These are phyloP conservation scores for Chlorella sorokiniana DNA, from an alignment of 139 green algal genomes.

Conservation along the genomic window DNA sequence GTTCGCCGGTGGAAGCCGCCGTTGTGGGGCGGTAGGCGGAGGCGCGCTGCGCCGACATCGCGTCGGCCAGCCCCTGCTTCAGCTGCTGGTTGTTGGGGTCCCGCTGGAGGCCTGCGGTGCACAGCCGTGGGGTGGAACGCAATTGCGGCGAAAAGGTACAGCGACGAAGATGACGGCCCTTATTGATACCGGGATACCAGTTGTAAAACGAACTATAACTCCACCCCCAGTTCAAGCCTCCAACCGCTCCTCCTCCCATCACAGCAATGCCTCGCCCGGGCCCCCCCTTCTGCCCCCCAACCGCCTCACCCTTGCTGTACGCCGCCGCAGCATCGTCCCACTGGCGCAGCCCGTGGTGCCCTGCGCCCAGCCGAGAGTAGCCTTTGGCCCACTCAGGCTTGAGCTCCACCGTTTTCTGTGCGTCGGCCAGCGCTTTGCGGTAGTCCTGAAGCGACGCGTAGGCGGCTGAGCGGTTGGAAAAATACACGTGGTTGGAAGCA, in stretches of 20 bases:
- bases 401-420: conserved; percentile 81
- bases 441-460: conserved; percentile 83
- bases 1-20: not conserved
- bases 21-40: not conserved
- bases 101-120: conserved; percentile 71
- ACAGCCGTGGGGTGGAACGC: too few species aligned
- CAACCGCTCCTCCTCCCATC: too few species aligned
- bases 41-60: too few species aligned
- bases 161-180: too few species aligned
- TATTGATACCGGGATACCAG: too few species aligned
- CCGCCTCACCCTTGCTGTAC: conserved; percentile 69
- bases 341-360: conserved; percentile 71
- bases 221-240: too few species aligned
- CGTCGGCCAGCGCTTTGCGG: conserved; percentile 83
- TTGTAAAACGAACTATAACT: too few species aligned
- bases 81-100: conserved; percentile 80
- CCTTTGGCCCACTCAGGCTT: conserved; percentile 95
- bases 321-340: conserved; percentile 77
- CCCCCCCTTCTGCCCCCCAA: too few species aligned
- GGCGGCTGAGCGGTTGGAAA: conserved; percentile 92
- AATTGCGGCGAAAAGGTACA: too few species aligned
- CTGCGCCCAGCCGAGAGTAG: conserved; percentile 91
- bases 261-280: too few species aligned
- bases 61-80: conserved; percentile 30
- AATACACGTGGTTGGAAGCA: conserved; percentile 92